Base-by-base conservation (phyloP, 768 basidiomycete genomes). In the Russula sp. region DNA sequence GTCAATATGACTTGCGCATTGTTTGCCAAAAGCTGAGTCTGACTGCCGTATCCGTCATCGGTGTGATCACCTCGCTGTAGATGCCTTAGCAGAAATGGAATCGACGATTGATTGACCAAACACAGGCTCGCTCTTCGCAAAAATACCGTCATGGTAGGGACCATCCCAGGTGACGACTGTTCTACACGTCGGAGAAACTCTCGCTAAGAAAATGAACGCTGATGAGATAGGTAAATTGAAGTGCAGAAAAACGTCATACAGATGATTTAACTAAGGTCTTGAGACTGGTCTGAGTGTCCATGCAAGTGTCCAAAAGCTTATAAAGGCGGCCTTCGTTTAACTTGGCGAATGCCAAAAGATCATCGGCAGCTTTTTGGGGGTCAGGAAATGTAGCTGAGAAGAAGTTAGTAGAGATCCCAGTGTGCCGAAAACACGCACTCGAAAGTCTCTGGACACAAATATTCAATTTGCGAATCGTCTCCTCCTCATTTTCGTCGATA, bases 271-370 rank as follows among this genome's bases (percentile, higher is more conserved):
- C 77, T 9, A 95, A 77, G 6, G 79, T 78, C 72, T 88, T 92
- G 29, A 98, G 73, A 69, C 95, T 91, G 0, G 88, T 86, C 68
- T 93, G 87, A 0, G 88, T 78, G 71, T 97, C 93, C 77, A 91
- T 79, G 66, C 90, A 87, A 0, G 81, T 87, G 71, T 84, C 88
- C 43, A 94, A 77, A 11, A 94, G 76, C 72, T 88, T 93, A 77
- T 93, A 98, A 8, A 95, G 76, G 42, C 93, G 80, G 25, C 79
- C 79, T 70, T 96, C 93, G 70, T 98, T 98, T 46, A 87, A 74
- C 61, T 88, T 88, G 0, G 95, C 94, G 66, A 98, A 99, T 0
- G 80, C 72, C 14, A 82, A 76, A 20, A 99, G 73, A 70, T 98
- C 96, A 62, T 90, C 90, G 2, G 76, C 73, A 0, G 85, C 89